Conservation (phyloP, 1,284 basidiomycete species). For the Ustilago loliicola region DNA sequence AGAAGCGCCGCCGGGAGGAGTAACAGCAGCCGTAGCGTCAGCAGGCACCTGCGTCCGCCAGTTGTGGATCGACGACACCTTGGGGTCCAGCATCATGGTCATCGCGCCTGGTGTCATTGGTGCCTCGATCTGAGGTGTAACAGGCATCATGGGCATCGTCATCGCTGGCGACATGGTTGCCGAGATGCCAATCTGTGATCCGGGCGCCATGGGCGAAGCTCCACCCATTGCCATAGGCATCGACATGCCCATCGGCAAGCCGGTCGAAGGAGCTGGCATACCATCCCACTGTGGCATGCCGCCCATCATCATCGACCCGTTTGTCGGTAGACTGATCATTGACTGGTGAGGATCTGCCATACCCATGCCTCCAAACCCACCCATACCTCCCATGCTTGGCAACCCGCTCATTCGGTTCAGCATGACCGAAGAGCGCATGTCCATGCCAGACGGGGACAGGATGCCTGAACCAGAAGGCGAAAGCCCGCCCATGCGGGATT, state of each 20-base stretch:
- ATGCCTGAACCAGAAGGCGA: conserved; percentile 17
- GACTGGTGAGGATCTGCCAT: conserved; percentile 35
- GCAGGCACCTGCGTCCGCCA: conserved; percentile 55
- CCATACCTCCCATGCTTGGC: conserved; percentile 20
- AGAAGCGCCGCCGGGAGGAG: conserved; percentile 36
- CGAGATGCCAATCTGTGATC: conserved; percentile 34
- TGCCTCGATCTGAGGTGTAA: conserved; percentile 18
- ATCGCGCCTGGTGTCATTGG: conserved; percentile 31
- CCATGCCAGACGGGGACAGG: conserved; percentile 30
- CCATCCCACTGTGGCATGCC: conserved; percentile 39
- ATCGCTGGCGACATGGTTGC: conserved; percentile 32
- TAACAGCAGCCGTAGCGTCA: conserved; percentile 40
- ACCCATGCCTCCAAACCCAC: conserved; percentile 19
- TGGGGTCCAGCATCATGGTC: conserved; percentile 54
- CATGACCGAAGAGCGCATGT: conserved; percentile 33
- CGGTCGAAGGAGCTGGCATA: conserved; percentile 31
- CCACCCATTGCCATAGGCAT: conserved; percentile 37
- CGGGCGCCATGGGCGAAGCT: conserved; percentile 15
- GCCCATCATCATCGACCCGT: conserved; percentile 34
- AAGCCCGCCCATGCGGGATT: conserved; percentile 17
- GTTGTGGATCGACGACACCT: conserved; percentile 52
- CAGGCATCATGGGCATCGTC: conserved; percentile 38
- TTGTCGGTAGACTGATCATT: conserved; percentile 32
- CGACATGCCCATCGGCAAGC: conserved; percentile 35
- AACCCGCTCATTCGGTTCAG: conserved; percentile 36